A percentile compares a stretch with the other conserved stretches of the same genome.
These are phyloP conservation scores for Pezicula neosporulosa DNA, from an alignment of 2,329 filamentous ascomycete genomes.

Conservation along the genomic window DNA sequence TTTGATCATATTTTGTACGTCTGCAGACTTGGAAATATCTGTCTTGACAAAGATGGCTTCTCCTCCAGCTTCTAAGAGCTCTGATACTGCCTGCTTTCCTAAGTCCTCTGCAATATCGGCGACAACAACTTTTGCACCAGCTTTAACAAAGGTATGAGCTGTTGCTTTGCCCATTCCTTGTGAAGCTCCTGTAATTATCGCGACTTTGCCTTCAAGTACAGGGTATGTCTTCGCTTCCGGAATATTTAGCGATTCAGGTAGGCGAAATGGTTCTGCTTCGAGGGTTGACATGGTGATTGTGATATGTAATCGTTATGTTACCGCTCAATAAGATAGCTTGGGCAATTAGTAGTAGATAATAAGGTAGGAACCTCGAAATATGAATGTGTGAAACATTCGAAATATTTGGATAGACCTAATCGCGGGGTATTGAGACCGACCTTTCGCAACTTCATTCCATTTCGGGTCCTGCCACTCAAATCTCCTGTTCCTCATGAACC, in stretches of 20 bases:
- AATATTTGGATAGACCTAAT: too few relatives aligned
- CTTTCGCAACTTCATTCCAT: too few relatives aligned
- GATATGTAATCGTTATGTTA: not conserved
- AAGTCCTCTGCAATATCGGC: conserved; percentile 33
- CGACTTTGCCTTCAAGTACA: conserved; percentile 10
- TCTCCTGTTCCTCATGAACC: too few relatives aligned
- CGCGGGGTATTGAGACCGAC: too few relatives aligned
- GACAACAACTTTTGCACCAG: conserved; percentile 36
- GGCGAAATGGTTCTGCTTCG: too few relatives aligned
- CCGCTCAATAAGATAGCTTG: not conserved
- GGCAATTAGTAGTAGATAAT: too few relatives aligned
- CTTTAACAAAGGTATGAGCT: conserved; percentile 32
- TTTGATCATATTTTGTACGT: conserved; percentile 49
- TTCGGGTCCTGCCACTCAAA: too few relatives aligned
- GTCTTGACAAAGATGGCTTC: conserved; percentile 34
- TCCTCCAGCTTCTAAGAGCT: conserved; percentile 23
- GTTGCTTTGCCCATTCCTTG: conserved; percentile 38
- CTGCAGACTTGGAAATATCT: conserved; percentile 42
- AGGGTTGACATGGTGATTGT: not conserved
- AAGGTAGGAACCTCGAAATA: too few relatives aligned
- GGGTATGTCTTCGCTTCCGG: conserved; percentile 7
- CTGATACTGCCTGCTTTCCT: conserved; percentile 25
- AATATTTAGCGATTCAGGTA: not conserved
- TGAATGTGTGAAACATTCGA: too few relatives aligned
- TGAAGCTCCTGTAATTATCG: conserved; percentile 11